Percentiles rank a stretch among this genome's conserved stretches.
Conservation (phyloP, 1,284 basidiomycete species). For the Ceratobasidium sp. region DNA sequence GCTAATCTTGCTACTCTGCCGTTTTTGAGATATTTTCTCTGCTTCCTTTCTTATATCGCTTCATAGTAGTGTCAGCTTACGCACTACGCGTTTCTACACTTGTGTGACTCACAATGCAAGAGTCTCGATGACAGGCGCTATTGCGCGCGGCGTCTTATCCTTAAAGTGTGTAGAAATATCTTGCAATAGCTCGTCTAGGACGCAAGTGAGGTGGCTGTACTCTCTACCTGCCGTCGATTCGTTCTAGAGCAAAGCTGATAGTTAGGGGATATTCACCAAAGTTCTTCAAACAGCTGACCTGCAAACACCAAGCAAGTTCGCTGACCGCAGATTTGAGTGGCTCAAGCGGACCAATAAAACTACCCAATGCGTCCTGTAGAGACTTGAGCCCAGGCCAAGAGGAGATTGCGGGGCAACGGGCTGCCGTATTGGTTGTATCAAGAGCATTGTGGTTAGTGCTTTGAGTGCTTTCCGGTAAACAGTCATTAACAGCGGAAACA, state of each 20-base stretch:
- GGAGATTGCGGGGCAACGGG: too few species aligned
- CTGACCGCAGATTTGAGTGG: not conserved
- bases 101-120: not conserved
- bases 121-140: not conserved
- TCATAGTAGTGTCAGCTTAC: not conserved
- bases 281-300: not conserved
- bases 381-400: slow-evolving; percentile 9
- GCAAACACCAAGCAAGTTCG: not conserved
- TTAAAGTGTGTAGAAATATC: not conserved
- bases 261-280: not conserved
- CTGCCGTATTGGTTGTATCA: too few species aligned
- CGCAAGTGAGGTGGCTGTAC: not conserved
- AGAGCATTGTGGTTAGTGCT: too few species aligned
- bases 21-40: not conserved
- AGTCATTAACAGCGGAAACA: too few species aligned
- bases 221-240: not conserved
- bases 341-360: not conserved
- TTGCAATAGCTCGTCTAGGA: not conserved
- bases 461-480: too few species aligned
- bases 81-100: not conserved
- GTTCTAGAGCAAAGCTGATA: not conserved
- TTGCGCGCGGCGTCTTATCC: not conserved
- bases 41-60: slow-evolving; percentile 5
- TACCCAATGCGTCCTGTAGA: not conserved
- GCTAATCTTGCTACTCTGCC: not conserved